These are phyloP conservation scores for Obba rivulosa DNA, from an alignment of 768 basidiomycete genomes.

Conservation along the genomic window DNA sequence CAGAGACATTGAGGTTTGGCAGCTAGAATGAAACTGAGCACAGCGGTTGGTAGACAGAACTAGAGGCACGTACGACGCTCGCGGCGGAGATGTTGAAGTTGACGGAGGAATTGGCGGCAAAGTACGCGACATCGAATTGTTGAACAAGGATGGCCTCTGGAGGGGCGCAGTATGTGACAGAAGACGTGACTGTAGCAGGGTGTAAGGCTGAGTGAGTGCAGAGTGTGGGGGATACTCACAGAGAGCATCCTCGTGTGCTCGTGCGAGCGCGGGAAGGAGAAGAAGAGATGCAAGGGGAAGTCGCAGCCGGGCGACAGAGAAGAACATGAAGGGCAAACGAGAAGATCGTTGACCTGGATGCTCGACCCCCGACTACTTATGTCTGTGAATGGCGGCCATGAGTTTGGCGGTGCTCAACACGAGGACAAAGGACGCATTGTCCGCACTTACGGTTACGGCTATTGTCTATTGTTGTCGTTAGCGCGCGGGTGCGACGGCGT, in stretches of 20 bases:
- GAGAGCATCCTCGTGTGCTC: slow-evolving; percentile 49
- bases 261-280: slow-evolving; percentile 31
- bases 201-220: slow-evolving; percentile 6
- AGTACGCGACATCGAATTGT: slow-evolving; percentile 70
- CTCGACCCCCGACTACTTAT: not conserved
- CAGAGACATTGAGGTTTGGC: slow-evolving; percentile 73
- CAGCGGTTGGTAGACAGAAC: slow-evolving; percentile 3
- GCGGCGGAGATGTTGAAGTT: slow-evolving; percentile 84
- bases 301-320: slow-evolving; percentile 75
- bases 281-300: slow-evolving; percentile 36
- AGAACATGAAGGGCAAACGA: slow-evolving; percentile 46
- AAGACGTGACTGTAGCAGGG: slow-evolving; percentile 62
- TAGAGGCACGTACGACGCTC: slow-evolving; percentile 60
- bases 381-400: not conserved
- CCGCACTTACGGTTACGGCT: not conserved
- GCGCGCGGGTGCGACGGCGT: not conserved
- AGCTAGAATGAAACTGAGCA: slow-evolving; percentile 38
- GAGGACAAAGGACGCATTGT: slow-evolving; percentile 5
- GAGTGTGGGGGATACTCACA: slow-evolving; percentile 41
- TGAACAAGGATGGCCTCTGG: slow-evolving; percentile 76
- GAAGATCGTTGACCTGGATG: not conserved
- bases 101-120: slow-evolving; percentile 65
- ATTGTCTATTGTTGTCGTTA: slow-evolving; percentile 3
- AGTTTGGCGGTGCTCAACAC: not conserved
- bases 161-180: slow-evolving; percentile 81